Evolutionary conservation across 169 alveolate species (phyloP).

Genomic region (Cyclospora cayetanensis): DNA sequence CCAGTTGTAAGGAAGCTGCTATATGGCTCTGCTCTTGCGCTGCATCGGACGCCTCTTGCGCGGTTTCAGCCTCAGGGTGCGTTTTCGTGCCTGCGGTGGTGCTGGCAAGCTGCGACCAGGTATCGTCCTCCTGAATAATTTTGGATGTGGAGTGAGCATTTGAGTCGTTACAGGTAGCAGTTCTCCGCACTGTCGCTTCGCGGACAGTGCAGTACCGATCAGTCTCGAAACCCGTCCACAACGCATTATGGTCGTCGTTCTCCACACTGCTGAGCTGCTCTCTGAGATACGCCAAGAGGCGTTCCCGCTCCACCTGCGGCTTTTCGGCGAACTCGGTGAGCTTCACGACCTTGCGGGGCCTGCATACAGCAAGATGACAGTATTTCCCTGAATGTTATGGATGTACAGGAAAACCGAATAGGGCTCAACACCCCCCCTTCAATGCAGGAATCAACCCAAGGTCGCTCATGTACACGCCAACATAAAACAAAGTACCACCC

Average conservation of each 20-base stretch:
- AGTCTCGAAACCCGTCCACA: background rate
- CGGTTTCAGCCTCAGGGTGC: background rate
- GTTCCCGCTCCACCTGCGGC: slow-evolving; percentile 19
- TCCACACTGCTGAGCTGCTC: background rate
- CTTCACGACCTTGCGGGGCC: background rate
- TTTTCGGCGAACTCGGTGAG: background rate
- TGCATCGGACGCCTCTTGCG: background rate
- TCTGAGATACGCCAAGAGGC: background rate
- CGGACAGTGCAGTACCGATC: background rate
- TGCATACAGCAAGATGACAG: background rate
- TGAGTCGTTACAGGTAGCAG: background rate
- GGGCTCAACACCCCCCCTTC: too few species aligned
- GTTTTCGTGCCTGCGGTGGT: background rate
- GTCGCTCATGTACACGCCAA: too few species aligned
- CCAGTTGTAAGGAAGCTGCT: background rate
- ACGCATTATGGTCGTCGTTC: background rate
- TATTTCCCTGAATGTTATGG: too few species aligned
- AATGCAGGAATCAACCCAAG: too few species aligned
- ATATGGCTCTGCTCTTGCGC: background rate
- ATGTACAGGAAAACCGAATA: too few species aligned
- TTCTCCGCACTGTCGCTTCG: background rate
- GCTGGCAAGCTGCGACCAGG: background rate
- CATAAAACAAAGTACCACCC: too few species aligned
- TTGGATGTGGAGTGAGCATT: background rate
- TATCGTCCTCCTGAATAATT: background rate